A percentile compares a stretch with the other conserved stretches of the same genome.
These are phyloP conservation scores for Leptodontidium sp. DNA, from an alignment of 2,329 filamentous ascomycete species.

Conservation along the genomic window DNA sequence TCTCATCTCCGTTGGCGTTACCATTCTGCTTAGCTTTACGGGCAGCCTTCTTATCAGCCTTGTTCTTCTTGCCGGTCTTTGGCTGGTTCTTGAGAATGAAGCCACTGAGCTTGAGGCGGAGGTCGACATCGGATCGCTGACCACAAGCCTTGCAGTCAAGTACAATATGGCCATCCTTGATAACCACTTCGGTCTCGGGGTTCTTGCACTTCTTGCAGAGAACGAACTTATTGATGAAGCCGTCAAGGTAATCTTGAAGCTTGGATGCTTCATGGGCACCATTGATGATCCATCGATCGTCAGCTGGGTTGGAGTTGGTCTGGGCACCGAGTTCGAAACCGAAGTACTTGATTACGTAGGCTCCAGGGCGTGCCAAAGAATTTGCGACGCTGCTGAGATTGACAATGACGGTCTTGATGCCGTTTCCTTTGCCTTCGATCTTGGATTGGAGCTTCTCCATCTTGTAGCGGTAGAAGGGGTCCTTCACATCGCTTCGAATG, in stretches of 20 bases:
- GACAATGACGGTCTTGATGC: constrained; percentile 98
- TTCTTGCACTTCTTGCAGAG: constrained; percentile 99
- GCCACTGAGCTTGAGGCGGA: constrained; percentile 92
- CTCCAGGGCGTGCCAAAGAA: constrained; percentile 88
- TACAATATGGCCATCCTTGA: constrained; percentile 91
- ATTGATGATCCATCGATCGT: constrained; percentile 99
- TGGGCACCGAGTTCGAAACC: constrained; percentile 98
- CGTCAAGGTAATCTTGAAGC: constrained; percentile 97
- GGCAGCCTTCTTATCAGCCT: constrained; percentile 88
- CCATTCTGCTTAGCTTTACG: constrained; percentile 81
- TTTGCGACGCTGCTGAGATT: constrained; percentile 94
- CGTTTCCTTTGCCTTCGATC: constrained; percentile 99
- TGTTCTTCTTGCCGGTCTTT: constrained; percentile 96
- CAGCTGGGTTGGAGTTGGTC: constrained; percentile 95
- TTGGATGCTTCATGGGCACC: constrained; percentile 94
- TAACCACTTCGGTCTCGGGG: constrained; percentile 93
- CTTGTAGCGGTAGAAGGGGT: constrained; percentile 99
- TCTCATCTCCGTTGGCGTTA: constrained; percentile 59
- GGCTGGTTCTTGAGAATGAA: constrained; percentile 98
- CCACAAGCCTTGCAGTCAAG: constrained; percentile 99
- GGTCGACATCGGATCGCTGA: constrained; percentile 88
- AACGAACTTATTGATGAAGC: constrained; percentile 98
- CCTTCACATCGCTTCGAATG: constrained; percentile 96
- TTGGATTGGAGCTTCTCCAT: constrained; percentile 99
- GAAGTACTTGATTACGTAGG: constrained; percentile 99